phyloP scores from a whole-genome alignment of 2,329 filamentous ascomycete genomes.

The Calonectria pseudoreteaudii region DNA sequence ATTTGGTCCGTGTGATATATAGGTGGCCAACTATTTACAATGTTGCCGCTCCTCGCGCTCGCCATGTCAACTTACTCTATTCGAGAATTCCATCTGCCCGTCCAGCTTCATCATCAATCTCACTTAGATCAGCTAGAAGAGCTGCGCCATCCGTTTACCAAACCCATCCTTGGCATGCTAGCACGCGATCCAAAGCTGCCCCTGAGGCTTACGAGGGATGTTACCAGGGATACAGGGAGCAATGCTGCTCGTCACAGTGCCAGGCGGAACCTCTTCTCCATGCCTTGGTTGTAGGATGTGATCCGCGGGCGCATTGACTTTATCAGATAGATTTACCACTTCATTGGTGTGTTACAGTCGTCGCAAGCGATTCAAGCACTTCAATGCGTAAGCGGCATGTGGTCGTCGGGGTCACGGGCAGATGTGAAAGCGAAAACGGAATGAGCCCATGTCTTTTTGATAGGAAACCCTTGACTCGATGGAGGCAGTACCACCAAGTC shows the following conservation, averaged over 20 bases:
- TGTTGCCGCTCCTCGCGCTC: background rate
- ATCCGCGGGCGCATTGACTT: conserved; percentile 1
- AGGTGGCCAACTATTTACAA: background rate
- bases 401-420: conserved; percentile 4
- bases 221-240: background rate
- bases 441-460: background rate
- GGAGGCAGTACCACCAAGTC: conserved; percentile 8
- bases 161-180: background rate
- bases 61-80: background rate
- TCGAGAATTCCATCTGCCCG: background rate
- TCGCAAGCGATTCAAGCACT: background rate
- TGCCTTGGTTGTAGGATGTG: background rate
- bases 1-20: background rate
- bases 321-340: conserved; percentile 1
- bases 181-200: background rate
- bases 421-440: background rate
- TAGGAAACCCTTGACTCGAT: conserved; percentile 10
- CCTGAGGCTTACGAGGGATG: background rate
- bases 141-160: background rate
- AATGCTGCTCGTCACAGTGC: conserved; percentile 16
- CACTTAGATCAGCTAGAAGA: background rate
- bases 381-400: background rate
- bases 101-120: background rate
- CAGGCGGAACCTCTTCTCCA: conserved; percentile 5
- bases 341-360: conserved; percentile 21